Evolutionary conservation across 768 basidiomycete genomes (phyloP), one percentile per base, ranked within the genome.

Genomic region (Kwoniella sp.): DNA sequence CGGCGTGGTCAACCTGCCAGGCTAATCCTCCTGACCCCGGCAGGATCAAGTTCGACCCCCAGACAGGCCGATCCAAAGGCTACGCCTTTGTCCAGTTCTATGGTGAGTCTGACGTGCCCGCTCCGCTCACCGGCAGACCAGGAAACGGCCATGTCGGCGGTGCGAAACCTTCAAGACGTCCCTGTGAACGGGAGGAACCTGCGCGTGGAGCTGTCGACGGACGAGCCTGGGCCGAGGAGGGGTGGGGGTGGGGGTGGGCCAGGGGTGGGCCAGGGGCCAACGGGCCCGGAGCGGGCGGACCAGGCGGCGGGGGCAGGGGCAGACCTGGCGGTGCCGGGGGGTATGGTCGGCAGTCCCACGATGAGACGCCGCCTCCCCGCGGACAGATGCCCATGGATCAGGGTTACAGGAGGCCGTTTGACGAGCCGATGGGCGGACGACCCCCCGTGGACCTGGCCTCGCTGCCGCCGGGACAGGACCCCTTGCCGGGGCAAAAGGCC

Each of bases 131-230:
- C 32, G 27, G 5, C 27, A 77, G 95, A 99, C 75, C 88, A 93
- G 73, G 92, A 95, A 75, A 98, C 95, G 20, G 95, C 95, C 6
- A 76, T 83, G 22, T 93, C 90, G 44, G 95, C 95, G 41, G 89
- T 99, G 14, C 85, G 95, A 65, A 99, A 98, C 70, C 81, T 99
- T 42, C 90, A 95, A 75, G 89, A 88, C 56, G 83, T 83, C 44
- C 89, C 90, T 62, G 87, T 96, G 27, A 89, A 88, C 50, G 95
- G 95, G 3, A 83, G 95, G 8, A 86, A 88, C 2, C 79, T 99
- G 37, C 84, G 92, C 42, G 92, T 99, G 65, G 93, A 98, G 73
- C 80, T 93, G 8, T 62, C 61, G 22, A 67, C 68, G 15, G 73
- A 71, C 42, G 62, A 70, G 44, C 70, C 69, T 25, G 56, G 53